Percentiles rank a stretch among this genome's conserved stretches.
Conservation (phyloP, 371 early-diverging fungal genomes). For the Gilbertella persicaria region DNA sequence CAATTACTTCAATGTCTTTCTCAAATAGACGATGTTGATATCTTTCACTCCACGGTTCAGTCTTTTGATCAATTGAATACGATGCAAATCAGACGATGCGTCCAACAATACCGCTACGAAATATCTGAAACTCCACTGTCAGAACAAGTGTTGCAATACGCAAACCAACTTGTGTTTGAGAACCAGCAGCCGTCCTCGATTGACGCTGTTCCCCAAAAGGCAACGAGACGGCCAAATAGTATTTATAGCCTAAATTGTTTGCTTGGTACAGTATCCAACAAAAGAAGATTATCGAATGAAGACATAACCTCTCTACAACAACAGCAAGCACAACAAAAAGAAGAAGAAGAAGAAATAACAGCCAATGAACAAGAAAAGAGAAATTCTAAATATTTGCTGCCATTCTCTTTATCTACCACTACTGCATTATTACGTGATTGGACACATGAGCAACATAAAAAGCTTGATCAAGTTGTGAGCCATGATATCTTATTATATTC, state of each 20-base stretch:
- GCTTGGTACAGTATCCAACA: conserved; percentile 7
- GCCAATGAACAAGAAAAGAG: conserved; percentile 13
- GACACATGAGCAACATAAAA: conserved; percentile 19
- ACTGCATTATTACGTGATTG: conserved; percentile 17
- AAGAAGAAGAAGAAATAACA: conserved; percentile 8
- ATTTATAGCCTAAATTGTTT: conserved; percentile 19
- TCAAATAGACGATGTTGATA: conserved; percentile 60
- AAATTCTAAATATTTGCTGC: conserved; percentile 21
- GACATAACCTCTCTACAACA: conserved; percentile 1
- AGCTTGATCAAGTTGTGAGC: background rate
- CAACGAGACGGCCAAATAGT: conserved; percentile 13
- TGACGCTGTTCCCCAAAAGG: no score
- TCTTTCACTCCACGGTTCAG: conserved; percentile 69
- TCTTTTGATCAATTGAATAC: conserved; percentile 63
- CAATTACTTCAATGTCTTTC: conserved; percentile 83
- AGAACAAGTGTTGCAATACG: no score
- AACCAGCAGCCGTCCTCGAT: conserved; percentile 19
- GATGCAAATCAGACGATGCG: conserved; percentile 68
- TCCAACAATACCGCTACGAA: conserved; percentile 85
- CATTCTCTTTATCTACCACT: conserved; percentile 17
- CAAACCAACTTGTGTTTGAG: conserved; percentile 55
- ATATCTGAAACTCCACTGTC: conserved; percentile 69
- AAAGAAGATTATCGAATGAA: conserved; percentile 5
- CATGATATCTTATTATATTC: conserved; percentile 7
- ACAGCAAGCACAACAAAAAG: background rate